Percentiles rank a stretch among this genome's conserved stretches.
phyloP scores from a whole-genome alignment of 805 yeast species.

The Nakazawaea siamensis region DNA sequence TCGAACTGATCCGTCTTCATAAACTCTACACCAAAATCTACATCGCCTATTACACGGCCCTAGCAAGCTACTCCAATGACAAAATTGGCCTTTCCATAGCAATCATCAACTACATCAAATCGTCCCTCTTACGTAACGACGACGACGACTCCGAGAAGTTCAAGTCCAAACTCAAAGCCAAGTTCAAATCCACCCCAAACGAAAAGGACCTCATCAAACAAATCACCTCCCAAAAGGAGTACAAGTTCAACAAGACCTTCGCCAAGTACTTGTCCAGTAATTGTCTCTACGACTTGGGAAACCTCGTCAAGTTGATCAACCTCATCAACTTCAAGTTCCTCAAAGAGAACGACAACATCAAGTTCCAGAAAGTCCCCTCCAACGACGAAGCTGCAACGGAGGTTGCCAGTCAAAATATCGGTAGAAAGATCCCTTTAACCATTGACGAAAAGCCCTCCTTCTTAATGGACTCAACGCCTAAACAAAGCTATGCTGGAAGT shows the following conservation, averaged over 20 bases:
- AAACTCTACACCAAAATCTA: slow-evolving; percentile 3
- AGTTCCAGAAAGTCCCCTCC: slow-evolving; percentile 3
- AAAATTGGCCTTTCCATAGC: slow-evolving; percentile 7
- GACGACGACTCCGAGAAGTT: slow-evolving; percentile 1
- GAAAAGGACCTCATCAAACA: slow-evolving; percentile 8
- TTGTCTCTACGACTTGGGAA: slow-evolving; percentile 5
- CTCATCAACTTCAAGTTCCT: slow-evolving; percentile 9
- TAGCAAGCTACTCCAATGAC: slow-evolving; percentile 3
- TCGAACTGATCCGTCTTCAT: slow-evolving; percentile 1
- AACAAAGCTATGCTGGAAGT: slow-evolving; percentile 1
- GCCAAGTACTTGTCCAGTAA: background rate
- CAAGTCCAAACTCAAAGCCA: background rate
- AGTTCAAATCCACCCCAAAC: background rate
- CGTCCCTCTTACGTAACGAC: slow-evolving; percentile 2
- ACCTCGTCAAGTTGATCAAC: slow-evolving; percentile 4
- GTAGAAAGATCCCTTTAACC: slow-evolving; percentile 9
- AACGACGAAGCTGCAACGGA: background rate
- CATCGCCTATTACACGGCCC: slow-evolving; percentile 4
- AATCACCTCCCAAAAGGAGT: slow-evolving; percentile 6
- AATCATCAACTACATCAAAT: slow-evolving; percentile 4
- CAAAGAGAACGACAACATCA: slow-evolving; percentile 10
- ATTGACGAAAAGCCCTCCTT: slow-evolving; percentile 4
- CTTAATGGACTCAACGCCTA: background rate
- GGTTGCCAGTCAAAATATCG: slow-evolving; percentile 2
- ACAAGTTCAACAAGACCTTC: slow-evolving; percentile 4